Evolutionary conservation across 139 green algal species (phyloP), one percentile per base, ranked within the genome.

Genomic region (Chlamydomonas incerta): DNA sequence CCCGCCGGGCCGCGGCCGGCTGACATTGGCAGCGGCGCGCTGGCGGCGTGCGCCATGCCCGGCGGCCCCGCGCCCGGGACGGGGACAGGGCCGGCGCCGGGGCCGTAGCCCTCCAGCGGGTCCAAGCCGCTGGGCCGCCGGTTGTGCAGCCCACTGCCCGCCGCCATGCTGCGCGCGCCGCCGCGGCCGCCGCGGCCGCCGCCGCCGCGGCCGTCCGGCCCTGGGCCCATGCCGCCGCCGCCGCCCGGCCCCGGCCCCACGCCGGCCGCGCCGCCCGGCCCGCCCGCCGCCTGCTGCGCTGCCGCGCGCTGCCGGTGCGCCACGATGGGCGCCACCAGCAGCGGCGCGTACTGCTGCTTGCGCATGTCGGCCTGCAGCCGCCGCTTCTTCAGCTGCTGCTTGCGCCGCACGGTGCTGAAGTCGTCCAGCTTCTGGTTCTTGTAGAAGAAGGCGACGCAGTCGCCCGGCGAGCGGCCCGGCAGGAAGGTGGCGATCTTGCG

Each of bases 311-410:
- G 50, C 47, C 72, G 73, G 28, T 69, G 80, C 6, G 83, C 83
- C 20, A 69, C 41, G 47, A 60, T 84, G 28, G 83, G 83, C 3
- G 83, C 83, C 35, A 89, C 37, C 24, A 86, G 52, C 55, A 89
- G 85, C 67, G 85, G 85, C 29, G 84, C 74, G 66, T 85, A 79
- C 75, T 81, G 68, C 57, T 86, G 85, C 68, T 86, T 85, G 4
- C 75, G 74, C 74, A 75, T 74, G 74, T 89, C 84, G 23, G 84
- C 85, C 76, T 95, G 92, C 87, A 93, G 79, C 4, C 95, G 83
- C 72, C 95, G 89, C 93, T 99, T 99, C 81, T 96, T 96, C n/a
- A 97, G 90, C 92, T 97, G 93, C 90, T 96, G 94, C 90, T 96
- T 98, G 73, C 94, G 92, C 23, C 97, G 91, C 41, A 97, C 93